Conservation (phyloP, 1,284 basidiomycete genomes). For the Boletus smithii region DNA sequence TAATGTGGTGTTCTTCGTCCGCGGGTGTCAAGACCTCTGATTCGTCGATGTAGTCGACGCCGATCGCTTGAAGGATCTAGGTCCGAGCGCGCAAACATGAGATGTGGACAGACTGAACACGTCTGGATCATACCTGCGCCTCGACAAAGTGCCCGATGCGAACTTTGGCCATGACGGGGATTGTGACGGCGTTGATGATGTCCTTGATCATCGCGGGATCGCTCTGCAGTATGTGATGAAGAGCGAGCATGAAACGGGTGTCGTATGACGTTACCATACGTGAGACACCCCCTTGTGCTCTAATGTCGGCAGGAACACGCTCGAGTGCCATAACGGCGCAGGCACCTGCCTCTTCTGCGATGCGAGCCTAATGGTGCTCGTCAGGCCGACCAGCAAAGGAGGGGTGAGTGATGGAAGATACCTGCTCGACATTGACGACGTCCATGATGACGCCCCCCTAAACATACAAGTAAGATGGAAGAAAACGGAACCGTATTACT, state of each 20-base stretch:
- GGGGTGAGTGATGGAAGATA: constrained; percentile 26
- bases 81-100: neutral
- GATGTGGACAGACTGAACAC: neutral
- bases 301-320: constrained; percentile 94
- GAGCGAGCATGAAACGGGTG: neutral
- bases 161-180: constrained; percentile 91
- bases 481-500: too few species aligned
- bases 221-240: constrained; percentile 50
- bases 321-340: constrained; percentile 98
- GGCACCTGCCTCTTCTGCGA: constrained; percentile 97
- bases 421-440: constrained; percentile 83
- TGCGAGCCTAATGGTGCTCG: constrained; percentile 65
- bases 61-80: constrained; percentile 89
- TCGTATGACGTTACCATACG: constrained; percentile 67
- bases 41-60: constrained; percentile 98
- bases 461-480: neutral
- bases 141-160: constrained; percentile 98
- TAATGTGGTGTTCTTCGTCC: constrained; percentile 85
- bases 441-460: constrained; percentile 93
- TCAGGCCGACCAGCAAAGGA: neutral
- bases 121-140: constrained; percentile 64
- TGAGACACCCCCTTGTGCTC: constrained; percentile 86
- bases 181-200: constrained; percentile 88
- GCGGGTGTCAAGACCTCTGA: constrained; percentile 96
- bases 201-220: constrained; percentile 97